Conservation (phyloP, 108 stramenopile species). For the Fistulifera pelliculosa region DNA sequence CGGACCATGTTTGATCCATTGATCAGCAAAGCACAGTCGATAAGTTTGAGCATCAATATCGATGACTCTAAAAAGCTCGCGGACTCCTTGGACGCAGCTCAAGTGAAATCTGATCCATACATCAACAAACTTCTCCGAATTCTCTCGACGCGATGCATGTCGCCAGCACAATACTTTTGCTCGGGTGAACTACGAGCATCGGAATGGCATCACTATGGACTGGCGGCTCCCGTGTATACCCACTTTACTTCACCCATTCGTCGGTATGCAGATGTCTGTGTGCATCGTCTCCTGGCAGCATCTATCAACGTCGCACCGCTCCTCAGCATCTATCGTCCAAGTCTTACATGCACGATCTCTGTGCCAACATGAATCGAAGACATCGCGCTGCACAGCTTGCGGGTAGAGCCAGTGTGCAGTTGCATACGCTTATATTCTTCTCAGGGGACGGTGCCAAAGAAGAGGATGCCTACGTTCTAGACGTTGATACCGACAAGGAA, state of each 20-base stretch:
- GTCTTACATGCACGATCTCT: slow-evolving; percentile 85
- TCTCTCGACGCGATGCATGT: slow-evolving; percentile 93
- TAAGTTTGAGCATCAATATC: slow-evolving; percentile 81
- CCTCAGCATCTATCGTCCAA: slow-evolving; percentile 83
- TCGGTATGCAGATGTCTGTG: slow-evolving; percentile 97
- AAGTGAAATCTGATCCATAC: slow-evolving; percentile 74
- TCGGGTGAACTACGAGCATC: slow-evolving; percentile 87
- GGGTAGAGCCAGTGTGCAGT: slow-evolving; percentile 85
- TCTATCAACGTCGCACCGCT: slow-evolving; percentile 88
- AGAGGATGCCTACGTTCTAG: slow-evolving; percentile 91
- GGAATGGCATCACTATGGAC: slow-evolving; percentile 96
- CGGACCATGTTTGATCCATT: slow-evolving; percentile 91
- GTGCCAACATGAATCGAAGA: slow-evolving; percentile 94
- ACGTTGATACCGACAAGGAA: slow-evolving; percentile 59
- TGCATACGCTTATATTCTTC: slow-evolving; percentile 92
- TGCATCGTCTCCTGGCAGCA: slow-evolving; percentile 95
- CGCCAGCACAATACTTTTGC: slow-evolving; percentile 97
- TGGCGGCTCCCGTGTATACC: slow-evolving; percentile 98
- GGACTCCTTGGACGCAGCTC: slow-evolving; percentile 89
- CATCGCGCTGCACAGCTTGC: slow-evolving; percentile 94
- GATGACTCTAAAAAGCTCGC: slow-evolving; percentile 88
- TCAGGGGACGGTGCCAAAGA: slow-evolving; percentile 59
- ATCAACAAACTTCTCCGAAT: slow-evolving; percentile 96
- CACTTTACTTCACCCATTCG: slow-evolving; percentile 99
- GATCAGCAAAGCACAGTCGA: slow-evolving; percentile 75